Evolutionary conservation across 2,329 filamentous ascomycete genomes (phyloP), one percentile per base, ranked within the genome.

Genomic region (Grosmannia serpens): DNA sequence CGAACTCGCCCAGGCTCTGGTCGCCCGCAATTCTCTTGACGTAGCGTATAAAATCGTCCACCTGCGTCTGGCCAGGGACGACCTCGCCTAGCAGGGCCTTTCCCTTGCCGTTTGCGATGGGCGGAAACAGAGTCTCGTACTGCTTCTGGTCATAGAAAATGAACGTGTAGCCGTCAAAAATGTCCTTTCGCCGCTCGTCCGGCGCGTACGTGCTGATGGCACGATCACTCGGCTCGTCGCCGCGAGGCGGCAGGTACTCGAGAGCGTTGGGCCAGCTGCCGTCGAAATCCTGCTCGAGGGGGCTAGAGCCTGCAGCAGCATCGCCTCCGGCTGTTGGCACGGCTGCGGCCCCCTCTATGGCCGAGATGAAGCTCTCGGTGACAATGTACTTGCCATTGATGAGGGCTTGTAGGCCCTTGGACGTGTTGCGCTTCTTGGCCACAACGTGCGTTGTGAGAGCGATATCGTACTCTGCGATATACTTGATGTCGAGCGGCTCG

Each of bases 101-200:
- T 9, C 94, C 94, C 60, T 86, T 83, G 5, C 88, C 94, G 60
- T 84, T 84, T 0, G 85, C 86, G 61, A 99, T 86, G 0, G 87
- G 84, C 0, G 84, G 83, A 50, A 88, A 74, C 5, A 99, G 75
- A 62, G 81, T 89, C 9, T 89, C 83, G 69, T 85, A 90, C 69
- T 97, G 92, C 3, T 75, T 75, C 57, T 80, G 71, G 57, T 91
- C 85, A 63, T 91, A 86, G 66, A 97, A 96, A 4, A 99, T 77
- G 67, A 97, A 96, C 0, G 86, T 92, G 66, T 91, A 94, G 3
- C 88, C 89, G 13, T 88, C 83, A 64, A 99, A 97, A 1, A 99
- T 77, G 31, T 85, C 83, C 9, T 75, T 74, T 24, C 94, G 81
- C 20, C 73, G 71, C 0, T 76, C 63, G 62, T 92, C 82, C 0